Evolutionary conservation across 1,284 basidiomycete species (phyloP), one percentile per base, ranked within the genome.

Genomic region (Inonotus hispidus): DNA sequence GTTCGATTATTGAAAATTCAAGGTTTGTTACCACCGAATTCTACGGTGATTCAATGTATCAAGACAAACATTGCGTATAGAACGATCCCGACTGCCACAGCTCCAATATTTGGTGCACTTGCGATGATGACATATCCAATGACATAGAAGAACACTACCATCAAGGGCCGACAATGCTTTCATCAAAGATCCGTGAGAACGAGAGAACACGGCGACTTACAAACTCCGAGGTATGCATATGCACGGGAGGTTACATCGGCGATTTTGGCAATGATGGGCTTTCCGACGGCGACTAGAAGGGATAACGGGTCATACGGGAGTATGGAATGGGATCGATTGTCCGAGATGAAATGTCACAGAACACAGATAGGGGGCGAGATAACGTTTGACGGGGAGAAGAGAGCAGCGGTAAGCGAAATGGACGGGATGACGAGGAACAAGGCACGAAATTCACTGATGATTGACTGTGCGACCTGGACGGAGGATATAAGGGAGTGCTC

Each of bases 241-340:
- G 79, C 81, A 66, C 83, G 77, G n/a, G 82, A 83, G 11, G 77
- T 75, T n/a, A 89, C 82, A 68, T 93, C 90, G 1, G 89, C 83
- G 38, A 92, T 72, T 73, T 92, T 92, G 2, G 90, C 91, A 67
- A 91, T 85, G 49, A 91, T 79, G 1, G 91, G 91, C 74, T 93
- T 93, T 39, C 88, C 82, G 52, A 85, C 79, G 25, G 84, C 84
- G 63, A 85, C 74, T 77, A 49, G 8, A 16, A 35, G 27, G 8
- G 21, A 2, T 14, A 52, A 35, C 11, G 50, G 35, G 47, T 35
- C 13, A 27, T n/a, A n/a, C n/a, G n/a, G n/a, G n/a, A n/a, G n/a
- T n/a, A n/a, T n/a, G n/a, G n/a, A n/a, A n/a, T n/a, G n/a, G n/a
- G n/a, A n/a, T n/a, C n/a, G n/a, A n/a, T n/a, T n/a, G n/a, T n/a